These are phyloP conservation scores for Lepraria neglecta DNA, from an alignment of 495 filamentous ascomycete species.

Conservation along the genomic window DNA sequence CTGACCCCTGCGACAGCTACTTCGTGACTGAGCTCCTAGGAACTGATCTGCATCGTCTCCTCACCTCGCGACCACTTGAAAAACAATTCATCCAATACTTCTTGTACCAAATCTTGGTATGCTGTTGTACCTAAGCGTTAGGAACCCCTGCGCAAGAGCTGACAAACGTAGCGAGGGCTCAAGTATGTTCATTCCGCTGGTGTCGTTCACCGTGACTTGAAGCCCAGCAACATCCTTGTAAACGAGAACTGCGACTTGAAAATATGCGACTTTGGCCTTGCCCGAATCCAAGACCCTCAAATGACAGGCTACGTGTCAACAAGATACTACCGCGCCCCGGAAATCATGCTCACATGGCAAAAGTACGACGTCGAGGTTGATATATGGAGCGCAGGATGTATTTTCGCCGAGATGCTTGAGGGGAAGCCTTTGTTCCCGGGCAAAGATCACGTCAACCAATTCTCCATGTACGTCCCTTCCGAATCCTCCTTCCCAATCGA, in stretches of 20 bases:
- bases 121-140: constrained; percentile 26
- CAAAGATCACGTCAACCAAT: constrained; percentile 99
- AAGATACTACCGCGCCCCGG: constrained; percentile 94
- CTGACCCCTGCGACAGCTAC: constrained; percentile 55
- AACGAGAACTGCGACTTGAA: constrained; percentile 99
- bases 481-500: constrained; percentile 10
- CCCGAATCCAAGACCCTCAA: constrained; percentile 97
- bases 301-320: constrained; percentile 99
- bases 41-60: constrained; percentile 89
- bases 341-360: constrained; percentile 99
- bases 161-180: constrained; percentile 68
- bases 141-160: constrained; percentile 24
- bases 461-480: constrained; percentile 59
- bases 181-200: constrained; percentile 99
- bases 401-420: constrained; percentile 98
- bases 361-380: constrained; percentile 99
- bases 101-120: constrained; percentile 93
- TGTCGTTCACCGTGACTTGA: constrained; percentile 94
- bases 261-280: constrained; percentile 97
- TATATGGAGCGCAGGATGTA: constrained; percentile 98
- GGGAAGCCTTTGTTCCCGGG: constrained; percentile 97
- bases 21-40: constrained; percentile 97
- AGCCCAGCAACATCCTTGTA: constrained; percentile 97
- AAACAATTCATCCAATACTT: constrained; percentile 99
- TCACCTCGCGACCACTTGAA: constrained; percentile 92